These are phyloP conservation scores for Monosporascus sp. DNA, from an alignment of 2,329 filamentous ascomycete species.

Conservation along the genomic window DNA sequence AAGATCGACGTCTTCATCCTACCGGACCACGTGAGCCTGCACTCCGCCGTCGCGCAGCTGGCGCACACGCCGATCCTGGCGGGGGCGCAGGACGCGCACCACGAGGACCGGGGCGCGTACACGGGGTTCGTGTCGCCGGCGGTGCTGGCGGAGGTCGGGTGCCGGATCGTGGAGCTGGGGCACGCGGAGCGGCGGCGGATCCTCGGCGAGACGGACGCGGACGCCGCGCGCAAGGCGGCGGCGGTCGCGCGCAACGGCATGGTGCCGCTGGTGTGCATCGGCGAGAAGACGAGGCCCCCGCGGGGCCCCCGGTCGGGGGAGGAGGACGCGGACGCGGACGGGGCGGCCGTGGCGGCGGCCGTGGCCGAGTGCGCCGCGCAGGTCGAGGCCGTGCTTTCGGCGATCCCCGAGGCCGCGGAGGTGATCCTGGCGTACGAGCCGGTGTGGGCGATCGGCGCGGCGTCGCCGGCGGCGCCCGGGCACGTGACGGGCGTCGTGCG, in stretches of 20 bases:
- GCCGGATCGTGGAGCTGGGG: constrained; percentile 69
- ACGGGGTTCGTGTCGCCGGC: constrained; percentile 73
- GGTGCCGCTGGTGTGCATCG: constrained; percentile 74
- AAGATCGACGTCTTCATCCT: constrained; percentile 58
- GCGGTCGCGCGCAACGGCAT: constrained; percentile 65
- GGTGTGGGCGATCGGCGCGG: constrained; percentile 81
- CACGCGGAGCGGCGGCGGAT: constrained; percentile 72
- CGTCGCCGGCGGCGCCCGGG: constrained; percentile 63
- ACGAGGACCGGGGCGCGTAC: constrained; percentile 65
- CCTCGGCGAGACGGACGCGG: constrained; percentile 69
- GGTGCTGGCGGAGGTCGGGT: constrained; percentile 62
- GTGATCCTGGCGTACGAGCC: constrained; percentile 82
- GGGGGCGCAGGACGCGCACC: constrained; percentile 73
- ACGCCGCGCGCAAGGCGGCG: constrained; percentile 62
- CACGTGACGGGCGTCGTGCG: constrained; percentile 68
- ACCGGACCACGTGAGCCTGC: constrained; percentile 68
- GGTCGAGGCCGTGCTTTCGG: constrained; percentile 57
- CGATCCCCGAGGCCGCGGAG: constrained; percentile 57
- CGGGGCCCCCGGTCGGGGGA: constrained; percentile 25
- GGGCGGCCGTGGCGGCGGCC: constrained; percentile 48
- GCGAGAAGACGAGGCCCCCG: constrained; percentile 50
- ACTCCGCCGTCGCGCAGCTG: constrained; percentile 45
- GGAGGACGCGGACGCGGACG: constrained; percentile 30
- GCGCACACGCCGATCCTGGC: constrained; percentile 47
- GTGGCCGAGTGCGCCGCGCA: constrained; percentile 63